phyloP scores from a whole-genome alignment of 768 basidiomycete species.

The Tulasnella calospora region DNA sequence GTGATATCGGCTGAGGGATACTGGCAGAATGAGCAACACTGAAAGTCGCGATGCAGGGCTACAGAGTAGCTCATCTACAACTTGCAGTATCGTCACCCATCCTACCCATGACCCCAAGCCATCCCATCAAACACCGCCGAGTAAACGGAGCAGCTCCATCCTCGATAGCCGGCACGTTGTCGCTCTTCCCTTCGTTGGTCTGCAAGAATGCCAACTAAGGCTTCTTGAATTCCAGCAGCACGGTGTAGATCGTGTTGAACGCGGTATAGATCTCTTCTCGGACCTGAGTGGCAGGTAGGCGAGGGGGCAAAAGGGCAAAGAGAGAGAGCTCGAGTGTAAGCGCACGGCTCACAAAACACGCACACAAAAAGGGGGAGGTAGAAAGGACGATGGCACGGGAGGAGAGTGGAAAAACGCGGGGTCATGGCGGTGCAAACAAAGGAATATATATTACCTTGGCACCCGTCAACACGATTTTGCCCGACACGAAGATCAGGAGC shows the following conservation, averaged over 20 bases:
- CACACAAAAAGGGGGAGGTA: slow-evolving; percentile 33
- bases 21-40: background rate
- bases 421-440: slow-evolving; percentile 17
- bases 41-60: background rate
- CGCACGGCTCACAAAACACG: background rate
- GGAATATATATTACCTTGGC: slow-evolving; percentile 71
- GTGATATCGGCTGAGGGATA: background rate
- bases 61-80: background rate
- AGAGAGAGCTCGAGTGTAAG: slow-evolving; percentile 29
- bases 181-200: background rate
- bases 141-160: background rate
- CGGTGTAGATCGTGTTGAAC: slow-evolving; percentile 99
- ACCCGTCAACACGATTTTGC: slow-evolving; percentile 97
- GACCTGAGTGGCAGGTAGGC: slow-evolving; percentile 50
- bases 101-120: background rate
- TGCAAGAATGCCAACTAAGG: slow-evolving; percentile 39
- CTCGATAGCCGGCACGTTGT: background rate
- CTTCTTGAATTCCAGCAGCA: slow-evolving; percentile 91
- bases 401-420: background rate
- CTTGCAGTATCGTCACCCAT: background rate
- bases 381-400: background rate
- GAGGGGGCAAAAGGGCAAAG: slow-evolving; percentile 32
- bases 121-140: background rate
- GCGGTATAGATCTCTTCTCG: slow-evolving; percentile 99
- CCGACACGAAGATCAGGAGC: slow-evolving; percentile 95